A percentile compares a stretch with the other conserved stretches of the same genome.
Conservation (phyloP, 345 rosid species). For the Eucalyptus dawsonii region DNA sequence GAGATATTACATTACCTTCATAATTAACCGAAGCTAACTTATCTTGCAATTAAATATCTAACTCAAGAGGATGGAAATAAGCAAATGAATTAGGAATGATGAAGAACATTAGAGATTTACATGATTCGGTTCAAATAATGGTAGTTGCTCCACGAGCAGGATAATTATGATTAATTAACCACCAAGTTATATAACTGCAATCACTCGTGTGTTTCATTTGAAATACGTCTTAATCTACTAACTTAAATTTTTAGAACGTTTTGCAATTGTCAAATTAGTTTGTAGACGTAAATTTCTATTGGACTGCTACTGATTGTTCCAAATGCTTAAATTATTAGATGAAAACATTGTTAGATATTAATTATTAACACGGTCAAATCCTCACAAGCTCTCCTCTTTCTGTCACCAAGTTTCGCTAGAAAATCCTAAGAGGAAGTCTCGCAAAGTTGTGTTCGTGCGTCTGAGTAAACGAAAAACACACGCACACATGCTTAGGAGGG, state of each 20-base stretch:
- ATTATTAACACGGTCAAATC: background rate
- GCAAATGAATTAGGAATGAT: background rate
- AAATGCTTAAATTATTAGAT: background rate
- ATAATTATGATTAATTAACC: background rate
- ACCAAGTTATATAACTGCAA: background rate
- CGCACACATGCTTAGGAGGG: background rate
- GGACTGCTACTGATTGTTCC: rapidly evolving
- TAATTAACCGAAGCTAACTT: rapidly evolving
- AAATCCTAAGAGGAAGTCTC: no score
- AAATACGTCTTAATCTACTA: background rate
- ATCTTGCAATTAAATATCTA: background rate
- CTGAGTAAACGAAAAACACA: background rate
- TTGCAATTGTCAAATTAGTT: rapidly evolving
- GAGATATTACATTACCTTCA: background rate
- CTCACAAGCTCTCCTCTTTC: background rate
- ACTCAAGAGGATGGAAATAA: background rate
- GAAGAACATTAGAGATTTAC: background rate
- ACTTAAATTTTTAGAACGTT: background rate
- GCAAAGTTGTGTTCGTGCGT: background rate
- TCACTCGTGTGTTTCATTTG: background rate
- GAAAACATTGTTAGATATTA: rapidly evolving
- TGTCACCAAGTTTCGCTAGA: no score
- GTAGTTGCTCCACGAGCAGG: background rate
- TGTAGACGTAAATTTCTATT: rapidly evolving
- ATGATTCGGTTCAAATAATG: rapidly evolving